These are phyloP conservation scores for Eucalyptus pauciflora DNA, from an alignment of 345 rosid species.

Conservation along the genomic window DNA sequence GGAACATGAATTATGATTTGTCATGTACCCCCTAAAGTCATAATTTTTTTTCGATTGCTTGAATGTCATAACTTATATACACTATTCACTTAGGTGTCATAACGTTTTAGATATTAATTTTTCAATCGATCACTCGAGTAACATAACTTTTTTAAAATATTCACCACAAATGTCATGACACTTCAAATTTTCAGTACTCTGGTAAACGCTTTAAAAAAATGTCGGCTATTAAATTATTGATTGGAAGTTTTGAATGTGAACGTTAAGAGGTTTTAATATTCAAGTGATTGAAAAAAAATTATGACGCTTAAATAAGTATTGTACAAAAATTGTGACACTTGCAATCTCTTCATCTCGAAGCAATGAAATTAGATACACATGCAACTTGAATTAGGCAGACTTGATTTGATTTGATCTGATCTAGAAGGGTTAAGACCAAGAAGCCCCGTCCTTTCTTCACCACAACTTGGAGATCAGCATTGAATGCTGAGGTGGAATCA, in stretches of 20 bases:
- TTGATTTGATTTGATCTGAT: background rate
- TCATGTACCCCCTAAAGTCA: no score
- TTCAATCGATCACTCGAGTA: background rate
- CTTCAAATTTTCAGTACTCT: accelerated
- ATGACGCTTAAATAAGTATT: accelerated
- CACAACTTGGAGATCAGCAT: background rate
- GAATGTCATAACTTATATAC: no score
- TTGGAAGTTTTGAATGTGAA: background rate
- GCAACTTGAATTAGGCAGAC: background rate
- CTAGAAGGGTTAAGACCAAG: background rate
- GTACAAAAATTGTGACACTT: no score
- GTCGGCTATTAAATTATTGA: accelerated
- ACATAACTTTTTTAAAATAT: no score
- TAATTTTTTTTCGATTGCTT: no score
- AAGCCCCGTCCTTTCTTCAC: background rate
- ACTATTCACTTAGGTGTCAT: no score
- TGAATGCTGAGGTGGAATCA: background rate
- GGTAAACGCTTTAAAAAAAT: accelerated
- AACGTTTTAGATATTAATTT: no score
- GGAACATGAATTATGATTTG: no score
- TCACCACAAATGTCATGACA: no score
- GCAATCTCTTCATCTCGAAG: no score
- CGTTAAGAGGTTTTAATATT: no score
- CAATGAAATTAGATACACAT: no score
- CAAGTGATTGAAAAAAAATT: background rate